phyloP scores from a whole-genome alignment of 176 grass and related monocot species.

The Hyparrhenia diplandra region DNA sequence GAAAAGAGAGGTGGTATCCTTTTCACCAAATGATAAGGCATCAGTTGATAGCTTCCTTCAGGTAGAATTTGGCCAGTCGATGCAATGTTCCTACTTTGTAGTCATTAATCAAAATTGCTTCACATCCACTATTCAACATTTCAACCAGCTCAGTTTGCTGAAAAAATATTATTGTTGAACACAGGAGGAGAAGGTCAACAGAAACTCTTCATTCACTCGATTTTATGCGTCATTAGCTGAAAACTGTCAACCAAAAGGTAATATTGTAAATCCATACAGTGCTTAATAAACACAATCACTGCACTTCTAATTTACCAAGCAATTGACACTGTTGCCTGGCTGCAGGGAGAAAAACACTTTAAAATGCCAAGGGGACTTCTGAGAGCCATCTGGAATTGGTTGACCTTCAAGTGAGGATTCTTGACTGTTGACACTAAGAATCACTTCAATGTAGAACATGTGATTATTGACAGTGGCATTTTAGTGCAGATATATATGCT shows the following conservation, averaged over 20 bases:
- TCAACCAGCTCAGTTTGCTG: neutral
- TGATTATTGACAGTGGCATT: too few species aligned
- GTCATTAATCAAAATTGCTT: neutral
- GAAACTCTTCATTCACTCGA: slow-evolving; percentile 43
- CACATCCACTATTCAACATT: neutral
- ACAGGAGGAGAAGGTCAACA: slow-evolving; percentile 51
- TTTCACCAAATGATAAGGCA: slow-evolving; percentile 74
- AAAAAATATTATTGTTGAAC: slow-evolving; percentile 25
- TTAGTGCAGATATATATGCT: too few species aligned
- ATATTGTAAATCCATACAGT: neutral
- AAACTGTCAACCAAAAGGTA: slow-evolving; percentile 37
- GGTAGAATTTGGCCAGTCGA: slow-evolving; percentile 28
- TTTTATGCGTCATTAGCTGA: slow-evolving; percentile 55
- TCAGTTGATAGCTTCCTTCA: slow-evolving; percentile 70
- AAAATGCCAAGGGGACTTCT: too few species aligned
- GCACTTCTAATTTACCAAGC: neutral
- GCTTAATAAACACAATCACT: neutral
- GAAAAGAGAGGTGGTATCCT: slow-evolving; percentile 69
- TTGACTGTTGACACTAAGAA: too few species aligned
- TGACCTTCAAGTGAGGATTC: too few species aligned
- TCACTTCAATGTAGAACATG: too few species aligned
- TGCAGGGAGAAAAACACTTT: too few species aligned
- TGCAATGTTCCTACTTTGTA: neutral
- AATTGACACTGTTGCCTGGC: too few species aligned
- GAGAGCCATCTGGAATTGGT: too few species aligned